Evolutionary conservation across 345 rosid genomes (phyloP).

Genomic region (Moringa oleifera): DNA sequence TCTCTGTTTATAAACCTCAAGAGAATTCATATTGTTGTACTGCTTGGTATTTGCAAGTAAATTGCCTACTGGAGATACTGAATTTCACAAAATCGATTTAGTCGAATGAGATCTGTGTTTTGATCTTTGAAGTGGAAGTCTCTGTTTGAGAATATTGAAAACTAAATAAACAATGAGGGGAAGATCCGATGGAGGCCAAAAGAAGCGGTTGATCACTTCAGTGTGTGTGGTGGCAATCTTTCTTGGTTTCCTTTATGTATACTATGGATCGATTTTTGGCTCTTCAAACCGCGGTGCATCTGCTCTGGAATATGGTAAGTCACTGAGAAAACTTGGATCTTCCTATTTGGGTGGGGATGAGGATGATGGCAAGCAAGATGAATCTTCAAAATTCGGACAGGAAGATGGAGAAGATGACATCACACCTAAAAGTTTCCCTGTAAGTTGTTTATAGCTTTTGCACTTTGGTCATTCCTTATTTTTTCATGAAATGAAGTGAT

Average conservation of each 20-base stretch:
- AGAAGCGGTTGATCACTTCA: conserved; percentile 65
- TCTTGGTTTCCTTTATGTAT: conserved; percentile 65
- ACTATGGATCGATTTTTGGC: conserved; percentile 62
- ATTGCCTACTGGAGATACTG: not conserved
- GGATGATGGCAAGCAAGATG: conserved; percentile 66
- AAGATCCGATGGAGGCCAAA: conserved; percentile 83
- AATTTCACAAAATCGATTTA: not conserved
- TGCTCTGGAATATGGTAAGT: conserved; percentile 74
- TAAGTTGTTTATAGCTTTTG: conserved; percentile 30
- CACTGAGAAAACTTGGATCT: conserved; percentile 75
- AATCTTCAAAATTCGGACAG: conserved; percentile 39
- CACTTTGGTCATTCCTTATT: conserved; percentile 4
- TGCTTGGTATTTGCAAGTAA: not conserved
- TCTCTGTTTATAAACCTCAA: not conserved
- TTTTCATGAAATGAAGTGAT: not conserved
- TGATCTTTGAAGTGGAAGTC: conserved; percentile 10
- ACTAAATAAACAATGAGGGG: conserved; percentile 61
- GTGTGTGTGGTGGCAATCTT: conserved; percentile 46
- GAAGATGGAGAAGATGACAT: conserved; percentile 43
- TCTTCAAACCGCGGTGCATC: conserved; percentile 59
- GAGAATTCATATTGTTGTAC: not conserved
- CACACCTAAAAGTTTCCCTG: conserved; percentile 75
- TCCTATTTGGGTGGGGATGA: conserved; percentile 82
- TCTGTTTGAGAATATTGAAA: conserved; percentile 15
- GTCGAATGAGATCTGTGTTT: not conserved